These are phyloP conservation scores for Carex scoparia DNA, from an alignment of 176 grass and related monocot species.

Conservation along the genomic window DNA sequence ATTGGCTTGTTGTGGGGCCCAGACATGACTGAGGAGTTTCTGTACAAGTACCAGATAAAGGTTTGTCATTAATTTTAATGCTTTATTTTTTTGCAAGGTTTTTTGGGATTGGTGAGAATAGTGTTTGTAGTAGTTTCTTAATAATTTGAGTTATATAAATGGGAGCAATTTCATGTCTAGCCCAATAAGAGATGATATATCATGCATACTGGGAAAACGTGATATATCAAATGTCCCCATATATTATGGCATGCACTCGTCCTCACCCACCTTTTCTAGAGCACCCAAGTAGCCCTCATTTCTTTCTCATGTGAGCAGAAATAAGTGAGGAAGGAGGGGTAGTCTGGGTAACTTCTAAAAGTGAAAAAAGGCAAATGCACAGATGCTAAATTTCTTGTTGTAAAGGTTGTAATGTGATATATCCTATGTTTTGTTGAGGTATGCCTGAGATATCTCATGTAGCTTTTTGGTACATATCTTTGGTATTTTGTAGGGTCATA, in stretches of 20 bases:
- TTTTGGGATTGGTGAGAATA: not conserved
- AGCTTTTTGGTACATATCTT: not conserved
- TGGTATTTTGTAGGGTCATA: not conserved
- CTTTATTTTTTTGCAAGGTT: not conserved
- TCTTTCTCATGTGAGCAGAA: not conserved
- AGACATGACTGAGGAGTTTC: conserved; percentile 88
- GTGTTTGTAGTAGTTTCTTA: not conserved
- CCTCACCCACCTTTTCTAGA: not conserved
- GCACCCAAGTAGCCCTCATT: not conserved
- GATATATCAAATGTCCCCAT: not conserved
- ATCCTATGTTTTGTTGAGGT: not conserved
- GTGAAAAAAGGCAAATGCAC: not conserved
- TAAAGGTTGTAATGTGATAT: not conserved
- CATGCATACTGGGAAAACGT: not conserved
- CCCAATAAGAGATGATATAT: not conserved
- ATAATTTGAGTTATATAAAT: not conserved
- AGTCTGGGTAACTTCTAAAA: not conserved
- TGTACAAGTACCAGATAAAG: conserved; percentile 80
- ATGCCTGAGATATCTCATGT: not conserved
- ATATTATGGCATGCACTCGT: not conserved
- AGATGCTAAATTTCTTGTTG: not conserved
- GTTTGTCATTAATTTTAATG: conserved; percentile 36
- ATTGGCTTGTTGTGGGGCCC: conserved; percentile 98
- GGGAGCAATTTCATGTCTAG: not conserved
- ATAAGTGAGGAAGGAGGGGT: not conserved